Evolutionary conservation across 768 basidiomycete species (phyloP).

Genomic region (Hericium coralloides): DNA sequence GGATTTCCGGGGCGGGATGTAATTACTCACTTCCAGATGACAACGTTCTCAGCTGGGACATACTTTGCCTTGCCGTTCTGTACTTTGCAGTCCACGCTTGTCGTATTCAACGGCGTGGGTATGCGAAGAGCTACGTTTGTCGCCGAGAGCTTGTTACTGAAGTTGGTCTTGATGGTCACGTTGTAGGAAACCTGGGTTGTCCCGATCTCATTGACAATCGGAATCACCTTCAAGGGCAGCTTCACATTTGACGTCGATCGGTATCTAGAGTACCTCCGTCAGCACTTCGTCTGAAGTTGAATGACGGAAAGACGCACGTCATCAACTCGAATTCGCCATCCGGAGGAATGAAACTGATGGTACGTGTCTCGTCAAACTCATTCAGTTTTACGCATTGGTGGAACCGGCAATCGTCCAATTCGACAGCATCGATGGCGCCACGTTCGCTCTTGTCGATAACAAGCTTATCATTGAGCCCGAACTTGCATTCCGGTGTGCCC

Average conservation of each 20-base stretch:
- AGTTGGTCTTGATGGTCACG: constrained; percentile 80
- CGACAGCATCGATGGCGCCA: constrained; percentile 67
- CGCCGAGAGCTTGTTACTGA: constrained; percentile 86
- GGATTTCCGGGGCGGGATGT: background rate
- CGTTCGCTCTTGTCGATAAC: constrained; percentile 82
- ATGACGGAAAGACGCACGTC: constrained; percentile 44
- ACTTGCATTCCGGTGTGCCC: constrained; percentile 97
- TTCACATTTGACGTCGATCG: constrained; percentile 96
- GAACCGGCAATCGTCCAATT: constrained; percentile 96
- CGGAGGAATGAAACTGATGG: constrained; percentile 95
- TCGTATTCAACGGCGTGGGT: constrained; percentile 94
- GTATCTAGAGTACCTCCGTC: constrained; percentile 49
- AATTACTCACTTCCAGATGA: constrained; percentile 89
- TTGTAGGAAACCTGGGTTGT: constrained; percentile 89
- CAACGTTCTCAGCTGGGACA: constrained; percentile 89
- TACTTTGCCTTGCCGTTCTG: constrained; percentile 95
- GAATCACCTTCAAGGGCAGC: constrained; percentile 80
- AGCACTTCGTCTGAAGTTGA: background rate
- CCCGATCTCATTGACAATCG: constrained; percentile 89
- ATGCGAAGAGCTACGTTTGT: constrained; percentile 89
- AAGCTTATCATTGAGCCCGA: constrained; percentile 96
- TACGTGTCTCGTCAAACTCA: constrained; percentile 89
- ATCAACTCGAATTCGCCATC: constrained; percentile 99
- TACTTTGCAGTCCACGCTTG: constrained; percentile 86
- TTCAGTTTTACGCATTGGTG: constrained; percentile 96